These are phyloP conservation scores for Bipolaris cookei DNA, from an alignment of 2,329 filamentous ascomycete species.

Conservation along the genomic window DNA sequence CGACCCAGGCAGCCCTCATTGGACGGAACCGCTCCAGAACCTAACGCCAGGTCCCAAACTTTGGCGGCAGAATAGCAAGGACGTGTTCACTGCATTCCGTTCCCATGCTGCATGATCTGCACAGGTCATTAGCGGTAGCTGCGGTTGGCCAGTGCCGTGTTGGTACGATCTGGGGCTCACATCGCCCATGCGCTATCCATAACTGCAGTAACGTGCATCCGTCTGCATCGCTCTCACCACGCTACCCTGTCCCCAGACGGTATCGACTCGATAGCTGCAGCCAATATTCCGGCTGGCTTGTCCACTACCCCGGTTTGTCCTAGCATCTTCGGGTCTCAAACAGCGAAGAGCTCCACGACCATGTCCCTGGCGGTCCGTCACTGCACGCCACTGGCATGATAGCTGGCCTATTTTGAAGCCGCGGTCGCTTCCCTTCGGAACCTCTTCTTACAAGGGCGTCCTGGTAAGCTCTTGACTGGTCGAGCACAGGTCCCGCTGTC, in stretches of 20 bases:
- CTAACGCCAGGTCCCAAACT: constrained; percentile 41
- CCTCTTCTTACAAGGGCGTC: constrained; percentile 25
- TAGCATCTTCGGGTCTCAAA: constrained; percentile 45
- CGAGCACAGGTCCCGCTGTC: constrained; percentile 36
- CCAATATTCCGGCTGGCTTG: constrained; percentile 39
- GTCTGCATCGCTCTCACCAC: constrained; percentile 36
- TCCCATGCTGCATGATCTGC: constrained; percentile 47
- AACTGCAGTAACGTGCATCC: constrained; percentile 36
- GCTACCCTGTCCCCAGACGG: constrained; percentile 37
- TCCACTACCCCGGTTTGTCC: constrained; percentile 30
- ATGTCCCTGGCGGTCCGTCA: constrained; percentile 44
- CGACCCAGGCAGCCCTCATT: constrained; percentile 46
- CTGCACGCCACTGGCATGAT: constrained; percentile 30
- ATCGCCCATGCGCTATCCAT: constrained; percentile 29
- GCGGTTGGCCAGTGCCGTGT: constrained; percentile 37
- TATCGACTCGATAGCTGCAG: constrained; percentile 34
- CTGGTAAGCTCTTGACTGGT: constrained; percentile 35
- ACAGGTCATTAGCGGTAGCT: constrained; percentile 39
- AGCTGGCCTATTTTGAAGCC: constrained; percentile 31
- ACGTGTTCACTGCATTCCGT: constrained; percentile 42
- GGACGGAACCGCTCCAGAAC: constrained; percentile 36
- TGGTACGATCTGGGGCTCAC: constrained; percentile 36
- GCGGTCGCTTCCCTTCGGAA: constrained; percentile 30
- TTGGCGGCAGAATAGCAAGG: constrained; percentile 44
- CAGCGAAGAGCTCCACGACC: constrained; percentile 46